Base-by-base conservation (phyloP, 2,329 filamentous ascomycete genomes). In the Colletotrichum trifolii region DNA sequence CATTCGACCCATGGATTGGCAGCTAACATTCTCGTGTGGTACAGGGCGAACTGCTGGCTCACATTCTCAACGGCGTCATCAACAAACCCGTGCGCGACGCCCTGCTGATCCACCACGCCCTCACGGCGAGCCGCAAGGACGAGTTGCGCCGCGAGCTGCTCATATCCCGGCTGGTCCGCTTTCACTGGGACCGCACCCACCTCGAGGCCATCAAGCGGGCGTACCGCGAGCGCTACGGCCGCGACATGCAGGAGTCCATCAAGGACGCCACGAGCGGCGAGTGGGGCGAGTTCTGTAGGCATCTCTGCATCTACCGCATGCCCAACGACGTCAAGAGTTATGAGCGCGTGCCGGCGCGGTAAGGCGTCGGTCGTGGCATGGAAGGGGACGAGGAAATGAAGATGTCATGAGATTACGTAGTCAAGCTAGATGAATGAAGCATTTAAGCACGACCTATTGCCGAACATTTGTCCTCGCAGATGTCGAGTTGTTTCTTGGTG, bases 61-160 rank as follows among this genome's bases (percentile, higher is more conserved):
- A 98, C 78, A 93, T 98, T 71, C 90, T 99, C 73, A 97, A 98
- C 79, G 96, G 96, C 72, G 89, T 97, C 62, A 97, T 98, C 81
- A 98, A 98, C 81, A 92, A 92, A 64, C 94, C 96, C 6, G 93
- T 97, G 68, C 92, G 96, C 60, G 96, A 98, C 76, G 93, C 95
- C 3, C 85, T 97, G 42, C 89, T 98, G 3, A 83, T 99, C 2
- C 90, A 97, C 77, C 96, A 98, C 80, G 95, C 96, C 2, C 88
- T 98, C 69, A 91, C 89, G 17, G 87, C 91, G 49, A 90, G 90
- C 4, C 87, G 85, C 69, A 87, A 87, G 68, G 92, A 95, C 73
- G 78, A 86, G 57, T 83, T 94, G 68, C 89, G 95, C 36, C 91
- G 92, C 49, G 95, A 97, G 75, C 82, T 97, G 53, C 87, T 99